Evolutionary conservation across 306 rosid species (phyloP), one percentile per base, ranked within the genome.

Genomic region (Dalbergia oliveri): DNA sequence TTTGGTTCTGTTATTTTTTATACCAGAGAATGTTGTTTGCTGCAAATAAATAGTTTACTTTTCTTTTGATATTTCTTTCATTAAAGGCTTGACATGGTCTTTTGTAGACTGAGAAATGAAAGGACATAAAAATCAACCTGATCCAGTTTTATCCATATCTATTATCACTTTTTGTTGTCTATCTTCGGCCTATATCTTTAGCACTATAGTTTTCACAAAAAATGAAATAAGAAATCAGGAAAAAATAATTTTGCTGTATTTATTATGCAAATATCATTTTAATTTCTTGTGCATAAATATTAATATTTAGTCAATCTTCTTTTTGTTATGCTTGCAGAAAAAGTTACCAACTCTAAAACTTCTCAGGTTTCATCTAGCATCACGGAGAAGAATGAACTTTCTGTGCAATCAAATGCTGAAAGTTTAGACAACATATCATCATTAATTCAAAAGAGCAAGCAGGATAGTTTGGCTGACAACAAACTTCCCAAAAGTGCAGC

Each of bases 271-370:
- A 0, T 77, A 35, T 33, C 39, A 35, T 78, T 68, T 35, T 63
- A 68, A 26, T 64, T 81, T 35, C 54, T 69, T 77, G 31, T 54
- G 33, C 51, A 44, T 51, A 57, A 71, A 66, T 69, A 53, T 83
- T 73, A 35, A 65, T n/a, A 16, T 54, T 54, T 16, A 54, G 4
- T 65, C 19, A 8, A 67, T 67, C 57, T 74, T 76, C 21, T 72
- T 75, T 66, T 61, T 70, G 33, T 78, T 23, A 49, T 84, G 65
- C 68, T 70, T 85, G 83, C 92, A 88, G 96, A 82, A 67, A 84
- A 77, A 82, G 78, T 66, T 61, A 69, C 39, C 10, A 85, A 82
- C 77, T 51, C 82, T 23, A 88, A 85, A 79, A 78, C 83, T 84
- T 86, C 90, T 58, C 70, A 13, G 59, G 66, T 70, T 73, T 77